These are phyloP conservation scores for Beauveria sp. DNA, from an alignment of 2,329 filamentous ascomycete species.

Conservation along the genomic window DNA sequence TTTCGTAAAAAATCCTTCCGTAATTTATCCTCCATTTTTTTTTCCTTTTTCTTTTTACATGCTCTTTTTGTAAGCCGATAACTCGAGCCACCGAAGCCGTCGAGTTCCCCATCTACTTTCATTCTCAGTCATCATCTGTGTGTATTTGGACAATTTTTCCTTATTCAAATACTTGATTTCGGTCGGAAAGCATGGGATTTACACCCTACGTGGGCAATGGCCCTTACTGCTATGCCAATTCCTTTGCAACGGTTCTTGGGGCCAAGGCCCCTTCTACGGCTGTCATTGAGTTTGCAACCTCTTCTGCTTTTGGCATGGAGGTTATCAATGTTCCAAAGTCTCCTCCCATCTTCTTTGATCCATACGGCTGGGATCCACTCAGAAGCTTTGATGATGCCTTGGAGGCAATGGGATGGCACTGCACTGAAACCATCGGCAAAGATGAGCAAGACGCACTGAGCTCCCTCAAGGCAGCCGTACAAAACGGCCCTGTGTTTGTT, in stretches of 20 bases:
- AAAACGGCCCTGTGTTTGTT: slow-evolving; percentile 15
- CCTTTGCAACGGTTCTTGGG: slow-evolving; percentile 15
- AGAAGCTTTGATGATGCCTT: slow-evolving; percentile 12
- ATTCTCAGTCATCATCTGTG: background rate
- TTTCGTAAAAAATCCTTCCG: too few species aligned
- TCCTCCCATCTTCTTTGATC: slow-evolving; percentile 15
- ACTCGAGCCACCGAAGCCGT: background rate
- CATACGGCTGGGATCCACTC: slow-evolving; percentile 15
- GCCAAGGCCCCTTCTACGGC: slow-evolving; percentile 12
- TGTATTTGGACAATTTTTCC: too few species aligned
- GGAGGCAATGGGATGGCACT: slow-evolving; percentile 13
- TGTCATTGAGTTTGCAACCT: slow-evolving; percentile 16
- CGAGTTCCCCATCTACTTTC: background rate
- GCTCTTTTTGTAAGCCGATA: too few species aligned
- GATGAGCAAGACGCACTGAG: slow-evolving; percentile 13
- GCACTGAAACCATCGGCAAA: slow-evolving; percentile 9
- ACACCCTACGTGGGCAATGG: slow-evolving; percentile 15
- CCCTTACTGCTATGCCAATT: slow-evolving; percentile 17
- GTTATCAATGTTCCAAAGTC: slow-evolving; percentile 11
- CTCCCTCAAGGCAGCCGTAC: slow-evolving; percentile 10
- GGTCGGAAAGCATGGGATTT: background rate
- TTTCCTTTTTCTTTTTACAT: too few species aligned
- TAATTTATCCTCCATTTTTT: too few species aligned
- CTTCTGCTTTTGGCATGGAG: slow-evolving; percentile 16
- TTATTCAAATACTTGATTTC: too few species aligned